These are phyloP conservation scores for Aspergillus conjunctus DNA, from an alignment of 495 filamentous ascomycete species.

Conservation along the genomic window DNA sequence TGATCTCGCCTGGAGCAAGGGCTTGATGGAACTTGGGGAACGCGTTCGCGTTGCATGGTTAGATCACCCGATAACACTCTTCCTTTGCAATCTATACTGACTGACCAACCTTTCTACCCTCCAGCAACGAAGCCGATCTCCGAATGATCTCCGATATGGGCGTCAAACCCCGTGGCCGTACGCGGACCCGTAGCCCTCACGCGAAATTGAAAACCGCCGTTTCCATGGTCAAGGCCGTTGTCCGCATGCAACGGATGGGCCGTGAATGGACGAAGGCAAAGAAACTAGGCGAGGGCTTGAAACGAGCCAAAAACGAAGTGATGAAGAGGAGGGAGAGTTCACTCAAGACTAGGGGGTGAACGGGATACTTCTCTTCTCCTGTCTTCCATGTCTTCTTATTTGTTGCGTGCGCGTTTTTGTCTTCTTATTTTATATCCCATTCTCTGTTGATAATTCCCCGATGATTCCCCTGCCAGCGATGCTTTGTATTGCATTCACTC, in stretches of 20 bases:
- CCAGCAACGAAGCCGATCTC: conserved; percentile 89
- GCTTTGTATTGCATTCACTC: conserved; percentile 5
- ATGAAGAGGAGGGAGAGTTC: conserved; percentile 44
- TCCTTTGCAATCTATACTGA: conserved; percentile 14
- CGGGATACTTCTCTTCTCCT: neutral
- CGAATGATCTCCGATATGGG: conserved; percentile 80
- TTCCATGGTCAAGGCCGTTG: conserved; percentile 53
- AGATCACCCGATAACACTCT: conserved; percentile 37
- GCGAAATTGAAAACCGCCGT: conserved; percentile 54
- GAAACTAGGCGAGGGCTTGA: conserved; percentile 49
- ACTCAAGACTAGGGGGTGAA: conserved; percentile 25
- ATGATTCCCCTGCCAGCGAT: conserved; percentile 18
- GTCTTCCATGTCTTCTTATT: neutral
- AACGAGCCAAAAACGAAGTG: conserved; percentile 49
- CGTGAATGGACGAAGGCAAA: conserved; percentile 53
- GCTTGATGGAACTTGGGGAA: conserved; percentile 75
- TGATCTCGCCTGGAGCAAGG: conserved; percentile 79
- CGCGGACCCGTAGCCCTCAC: conserved; percentile 34
- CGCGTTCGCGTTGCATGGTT: conserved; percentile 81
- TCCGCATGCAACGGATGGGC: conserved; percentile 57
- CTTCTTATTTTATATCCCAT: conserved; percentile 13
- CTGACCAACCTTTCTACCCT: conserved; percentile 28
- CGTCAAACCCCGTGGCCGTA: conserved; percentile 49
- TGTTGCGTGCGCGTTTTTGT: conserved; percentile 9
- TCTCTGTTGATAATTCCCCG: conserved; percentile 8